Evolutionary conservation across 2,329 filamentous ascomycete genomes (phyloP), one percentile per base, ranked within the genome.

Genomic region (Ramichloridium luteum): DNA sequence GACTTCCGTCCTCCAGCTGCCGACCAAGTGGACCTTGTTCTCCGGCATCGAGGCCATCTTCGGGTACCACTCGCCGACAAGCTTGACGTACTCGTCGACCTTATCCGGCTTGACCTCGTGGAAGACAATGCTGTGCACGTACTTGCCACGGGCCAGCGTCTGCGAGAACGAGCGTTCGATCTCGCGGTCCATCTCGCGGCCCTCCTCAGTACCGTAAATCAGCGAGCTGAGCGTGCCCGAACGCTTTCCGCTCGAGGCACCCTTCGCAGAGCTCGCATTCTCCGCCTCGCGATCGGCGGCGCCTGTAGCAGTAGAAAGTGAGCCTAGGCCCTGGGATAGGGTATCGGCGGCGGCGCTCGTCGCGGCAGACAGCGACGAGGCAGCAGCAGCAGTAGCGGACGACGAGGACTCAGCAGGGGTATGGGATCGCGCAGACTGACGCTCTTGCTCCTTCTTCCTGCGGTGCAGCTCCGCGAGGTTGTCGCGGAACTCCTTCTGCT

Each of bases 1-100:
- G 31, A 98, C 86, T 58, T 98, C 90, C 11, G 86, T 94, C 58
- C 88, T 76, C 90, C 90, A 98, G 66, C 88, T 96, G 49, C 90
- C 90, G 4, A 98, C 90, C 35, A 98, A 65, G 57, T 98, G 78
- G 46, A 98, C 88, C 61, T 88, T 88, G 62, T 96, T 93, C 61
- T 90, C 79, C 13, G 80, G 76, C 45, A 76, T 70, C 37, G 71
- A 69, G 27, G 90, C 90, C 70, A 96, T 85, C 53, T 73, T 75
- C 6, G 90, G 88, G 54, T 98, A 98, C 80, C 84, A 96, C 22
- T 72, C 68, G 38, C 90, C 84, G 10, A 96, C 83, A 30, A 96
- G 68, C 36, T 88, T 70, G 31, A 88, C 77, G 54, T 98, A 98
- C 52, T 96, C 88, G 41, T 94, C 85, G 28, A 94, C 82, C 62